Conservation (phyloP, 306 rosid genomes). For the Lathyrus sativus region DNA sequence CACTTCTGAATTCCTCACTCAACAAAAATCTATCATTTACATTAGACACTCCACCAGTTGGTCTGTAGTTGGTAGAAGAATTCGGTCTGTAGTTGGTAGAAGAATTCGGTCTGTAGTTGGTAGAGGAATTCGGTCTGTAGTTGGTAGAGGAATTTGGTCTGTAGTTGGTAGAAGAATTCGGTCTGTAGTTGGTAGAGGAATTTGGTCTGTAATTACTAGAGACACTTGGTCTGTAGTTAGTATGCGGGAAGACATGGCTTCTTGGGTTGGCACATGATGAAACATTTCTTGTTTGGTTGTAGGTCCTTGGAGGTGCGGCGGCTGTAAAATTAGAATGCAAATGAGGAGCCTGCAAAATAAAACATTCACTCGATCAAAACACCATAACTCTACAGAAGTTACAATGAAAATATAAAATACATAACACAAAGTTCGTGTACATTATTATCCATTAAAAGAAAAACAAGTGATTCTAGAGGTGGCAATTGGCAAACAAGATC, state of each 20-base stretch:
- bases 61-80: constrained; percentile 35
- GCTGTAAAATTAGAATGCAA: constrained; percentile 51
- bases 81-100: neutral
- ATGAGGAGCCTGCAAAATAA: constrained; percentile 52
- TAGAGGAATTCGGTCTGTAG: constrained; percentile 41
- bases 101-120: constrained; percentile 23
- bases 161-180: constrained; percentile 6
- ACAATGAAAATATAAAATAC: constrained; percentile 16
- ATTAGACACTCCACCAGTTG: constrained; percentile 46
- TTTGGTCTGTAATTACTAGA: constrained; percentile 8
- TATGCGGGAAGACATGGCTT: constrained; percentile 35
- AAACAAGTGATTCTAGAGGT: constrained; percentile 14
- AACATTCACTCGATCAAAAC: constrained; percentile 28
- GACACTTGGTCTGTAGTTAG: constrained; percentile 29
- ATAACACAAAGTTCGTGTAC: neutral
- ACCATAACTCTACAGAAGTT: constrained; percentile 3
- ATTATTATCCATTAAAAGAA: neutral
- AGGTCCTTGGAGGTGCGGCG: constrained; percentile 43
- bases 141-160: neutral
- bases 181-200: constrained; percentile 13
- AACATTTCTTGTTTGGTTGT: constrained; percentile 45
- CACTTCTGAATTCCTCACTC: constrained; percentile 47
- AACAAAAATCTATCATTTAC: constrained; percentile 44
- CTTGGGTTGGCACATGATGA: constrained; percentile 49
- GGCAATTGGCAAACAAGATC: neutral